Evolutionary conservation across 1,284 basidiomycete species (phyloP), one percentile per base, ranked within the genome.

Genomic region (Vanrija humicola): DNA sequence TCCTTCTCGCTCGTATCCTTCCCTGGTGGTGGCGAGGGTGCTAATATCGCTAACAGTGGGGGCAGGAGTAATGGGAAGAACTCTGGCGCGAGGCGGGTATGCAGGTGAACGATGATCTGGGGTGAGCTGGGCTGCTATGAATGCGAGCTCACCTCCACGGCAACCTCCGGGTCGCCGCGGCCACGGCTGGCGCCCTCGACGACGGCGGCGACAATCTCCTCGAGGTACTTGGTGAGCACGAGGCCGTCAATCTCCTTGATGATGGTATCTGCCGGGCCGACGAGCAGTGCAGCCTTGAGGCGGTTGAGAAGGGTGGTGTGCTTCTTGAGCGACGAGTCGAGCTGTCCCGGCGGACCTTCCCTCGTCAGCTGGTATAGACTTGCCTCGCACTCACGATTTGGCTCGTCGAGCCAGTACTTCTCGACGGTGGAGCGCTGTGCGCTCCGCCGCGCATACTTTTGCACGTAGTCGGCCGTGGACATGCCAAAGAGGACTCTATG

Each of bases 261-360:
- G 56, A 96, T 84, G 65, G 88, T 86, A 62, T 92, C 89, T 1
- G 72, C 46, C 1, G 74, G 73, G 16, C 73, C 72, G 21, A 71
- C 62, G n/a, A 77, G 66, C 4, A 77, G 59, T 0, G 67, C 59
- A 9, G 71, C 65, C 50, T 84, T 84, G 67, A 95, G 86, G 38
- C 89, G 85, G 75, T 94, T 97, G 63, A 96, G 89, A 61, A 95
- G 82, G 1, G 90, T 89, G 1, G 91, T 96, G 74, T 98, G 92
- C 21, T 90, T 86, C 77, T 92, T 97, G 56, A 98, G 78, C 38
- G 93, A 96, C 3, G 93, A 91, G 73, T 97, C 93, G 38, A 93
- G 81, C 15, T 78, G 64, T 43, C 73, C 72, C 15, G 68, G 53
- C 6, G 76, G 74, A 54, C 68, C 75, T 77, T 48, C 15, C 10